Evolutionary conservation across 2,329 filamentous ascomycete species (phyloP).

Genomic region (Diaporthe citri): DNA sequence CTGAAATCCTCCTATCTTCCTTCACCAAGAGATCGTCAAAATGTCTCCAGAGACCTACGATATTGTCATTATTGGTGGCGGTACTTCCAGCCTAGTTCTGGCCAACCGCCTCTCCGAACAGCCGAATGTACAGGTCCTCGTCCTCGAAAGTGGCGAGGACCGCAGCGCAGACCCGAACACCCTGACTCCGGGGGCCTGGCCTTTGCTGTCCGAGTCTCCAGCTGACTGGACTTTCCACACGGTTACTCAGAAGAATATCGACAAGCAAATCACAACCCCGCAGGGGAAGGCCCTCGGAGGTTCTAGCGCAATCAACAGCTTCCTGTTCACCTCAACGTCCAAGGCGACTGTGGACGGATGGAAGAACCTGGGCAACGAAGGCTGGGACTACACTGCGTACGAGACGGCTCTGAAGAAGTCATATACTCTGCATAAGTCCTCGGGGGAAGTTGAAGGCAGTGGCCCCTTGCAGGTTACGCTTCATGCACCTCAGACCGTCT

Average conservation of each 20-base stretch:
- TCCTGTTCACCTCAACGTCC: conserved; percentile 37
- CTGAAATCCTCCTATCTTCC: no score
- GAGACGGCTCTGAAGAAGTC: conserved; percentile 9
- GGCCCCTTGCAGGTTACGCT: conserved; percentile 18
- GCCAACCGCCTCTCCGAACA: no score
- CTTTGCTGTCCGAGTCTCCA: no score
- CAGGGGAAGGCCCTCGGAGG: conserved; percentile 40
- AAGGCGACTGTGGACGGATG: conserved; percentile 40
- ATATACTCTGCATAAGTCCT: not conserved
- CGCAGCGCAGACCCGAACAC: no score
- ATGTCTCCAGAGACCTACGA: conserved; percentile 16
- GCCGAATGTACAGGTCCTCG: no score
- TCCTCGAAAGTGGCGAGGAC: no score
- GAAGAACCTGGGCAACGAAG: conserved; percentile 40
- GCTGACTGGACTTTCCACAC: no score
- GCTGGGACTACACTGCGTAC: conserved; percentile 40
- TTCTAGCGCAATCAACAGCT: conserved; percentile 42
- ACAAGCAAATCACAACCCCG: not conserved
- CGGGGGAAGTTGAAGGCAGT: not conserved
- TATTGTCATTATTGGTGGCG: no score
- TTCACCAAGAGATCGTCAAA: no score
- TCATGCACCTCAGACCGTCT: conserved; percentile 9
- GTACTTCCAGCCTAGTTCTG: no score
- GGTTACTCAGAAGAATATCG: no score
- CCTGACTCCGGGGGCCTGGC: no score